Evolutionary conservation across 306 rosid species (phyloP).

Genomic region (Cucumis melo): DNA sequence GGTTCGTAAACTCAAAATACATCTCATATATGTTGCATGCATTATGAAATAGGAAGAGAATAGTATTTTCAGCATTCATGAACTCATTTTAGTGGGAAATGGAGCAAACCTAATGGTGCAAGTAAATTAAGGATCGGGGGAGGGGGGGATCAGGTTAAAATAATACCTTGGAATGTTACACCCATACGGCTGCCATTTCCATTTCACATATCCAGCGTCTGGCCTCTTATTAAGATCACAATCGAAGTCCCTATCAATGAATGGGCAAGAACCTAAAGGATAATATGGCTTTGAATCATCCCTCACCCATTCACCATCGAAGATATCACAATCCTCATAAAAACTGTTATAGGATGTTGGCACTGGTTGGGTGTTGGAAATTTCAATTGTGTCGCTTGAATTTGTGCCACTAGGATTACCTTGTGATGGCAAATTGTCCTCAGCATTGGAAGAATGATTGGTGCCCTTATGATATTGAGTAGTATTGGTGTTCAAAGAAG

Average conservation of each 20-base stretch:
- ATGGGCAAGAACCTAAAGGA: constrained; percentile 74
- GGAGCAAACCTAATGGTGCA: not conserved
- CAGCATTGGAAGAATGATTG: not conserved
- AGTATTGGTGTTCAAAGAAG: not conserved
- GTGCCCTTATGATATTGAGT: not conserved
- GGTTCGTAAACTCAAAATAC: not conserved
- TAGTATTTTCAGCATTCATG: not conserved
- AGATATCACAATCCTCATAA: constrained; percentile 43
- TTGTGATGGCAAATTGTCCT: not conserved
- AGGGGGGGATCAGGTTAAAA: not conserved
- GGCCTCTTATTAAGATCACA: constrained; percentile 76
- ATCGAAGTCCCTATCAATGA: constrained; percentile 60
- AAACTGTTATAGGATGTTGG: constrained; percentile 15
- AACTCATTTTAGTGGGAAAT: no score
- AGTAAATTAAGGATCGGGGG: not conserved
- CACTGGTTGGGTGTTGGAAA: not conserved
- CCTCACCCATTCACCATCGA: constrained; percentile 69
- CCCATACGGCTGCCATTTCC: constrained; percentile 89
- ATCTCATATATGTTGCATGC: not conserved
- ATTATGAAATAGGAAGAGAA: not conserved
- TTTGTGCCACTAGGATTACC: not conserved
- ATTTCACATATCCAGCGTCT: constrained; percentile 51
- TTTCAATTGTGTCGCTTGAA: constrained; percentile 7
- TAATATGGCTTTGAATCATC: constrained; percentile 83
- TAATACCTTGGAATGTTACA: constrained; percentile 74